A percentile compares a stretch with the other conserved stretches of the same genome.
Conservation (phyloP, 1,139 yeast genomes). For the Nakaseomyces bracarensis region DNA sequence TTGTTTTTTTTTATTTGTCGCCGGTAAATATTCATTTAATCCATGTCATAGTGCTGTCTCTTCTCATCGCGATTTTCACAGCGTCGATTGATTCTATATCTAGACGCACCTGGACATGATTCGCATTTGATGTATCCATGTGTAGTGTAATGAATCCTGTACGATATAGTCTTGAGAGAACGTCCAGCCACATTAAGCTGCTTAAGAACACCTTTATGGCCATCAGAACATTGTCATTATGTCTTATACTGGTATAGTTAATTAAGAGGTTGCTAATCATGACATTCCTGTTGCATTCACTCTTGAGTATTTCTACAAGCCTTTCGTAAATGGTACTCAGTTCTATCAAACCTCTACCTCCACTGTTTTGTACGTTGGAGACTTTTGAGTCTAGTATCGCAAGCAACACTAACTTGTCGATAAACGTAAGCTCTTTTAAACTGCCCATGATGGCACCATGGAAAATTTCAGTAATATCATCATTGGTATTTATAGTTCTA, state of each 20-base stretch:
- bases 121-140: neutral
- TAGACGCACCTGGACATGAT: neutral
- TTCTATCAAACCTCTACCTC: neutral
- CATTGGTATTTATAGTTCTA: neutral
- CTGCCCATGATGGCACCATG: neutral
- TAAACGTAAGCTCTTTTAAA: neutral
- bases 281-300: neutral
- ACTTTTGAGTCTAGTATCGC: neutral
- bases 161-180: slow-evolving; percentile 1
- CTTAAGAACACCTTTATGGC: slow-evolving; percentile 1
- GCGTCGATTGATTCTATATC: neutral
- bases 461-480: neutral
- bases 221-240: neutral
- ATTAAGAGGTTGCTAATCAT: slow-evolving; percentile 3
- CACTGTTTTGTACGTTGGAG: neutral
- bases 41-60: slow-evolving; percentile 4
- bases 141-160: slow-evolving; percentile 4
- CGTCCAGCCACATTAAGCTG: slow-evolving; percentile 6
- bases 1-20: too few species aligned
- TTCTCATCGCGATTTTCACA: neutral
- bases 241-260: neutral
- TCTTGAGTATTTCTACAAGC: neutral
- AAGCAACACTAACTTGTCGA: slow-evolving; percentile 3
- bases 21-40: neutral
- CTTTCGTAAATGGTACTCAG: neutral